Conservation (phyloP, 2,329 filamentous ascomycete genomes). For the Beauveria sp. region DNA sequence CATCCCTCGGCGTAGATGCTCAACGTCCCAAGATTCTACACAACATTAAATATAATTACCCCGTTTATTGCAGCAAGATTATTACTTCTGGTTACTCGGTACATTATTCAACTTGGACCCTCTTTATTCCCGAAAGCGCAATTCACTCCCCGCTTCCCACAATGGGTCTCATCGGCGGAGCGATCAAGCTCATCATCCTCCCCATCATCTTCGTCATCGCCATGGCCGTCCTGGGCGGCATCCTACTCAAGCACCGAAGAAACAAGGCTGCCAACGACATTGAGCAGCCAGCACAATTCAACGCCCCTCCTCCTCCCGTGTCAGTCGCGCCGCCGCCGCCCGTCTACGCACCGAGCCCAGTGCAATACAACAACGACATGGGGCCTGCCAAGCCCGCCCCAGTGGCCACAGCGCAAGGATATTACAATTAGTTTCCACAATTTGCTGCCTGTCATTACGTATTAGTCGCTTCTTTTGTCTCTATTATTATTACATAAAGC, state of each 20-base stretch:
- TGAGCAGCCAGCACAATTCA: neutral
- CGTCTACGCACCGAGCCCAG: neutral
- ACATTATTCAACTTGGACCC: neutral
- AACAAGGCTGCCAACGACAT: neutral
- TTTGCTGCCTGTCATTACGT: neutral
- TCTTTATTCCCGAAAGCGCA: neutral
- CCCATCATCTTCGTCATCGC: neutral
- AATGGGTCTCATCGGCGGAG: slow-evolving; percentile 4
- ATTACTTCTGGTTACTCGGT: neutral
- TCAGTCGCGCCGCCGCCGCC: neutral
- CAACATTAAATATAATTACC: neutral
- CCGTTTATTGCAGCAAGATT: neutral
- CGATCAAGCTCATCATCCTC: slow-evolving; percentile 8
- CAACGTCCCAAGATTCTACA: too few species aligned
- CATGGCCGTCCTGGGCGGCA: neutral
- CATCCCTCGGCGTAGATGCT: too few species aligned
- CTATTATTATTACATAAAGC: neutral
- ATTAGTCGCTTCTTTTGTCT: neutral
- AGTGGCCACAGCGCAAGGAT: neutral
- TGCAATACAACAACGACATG: neutral
- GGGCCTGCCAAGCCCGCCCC: neutral
- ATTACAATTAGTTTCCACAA: neutral
- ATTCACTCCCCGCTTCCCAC: neutral
- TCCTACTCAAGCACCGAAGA: neutral
- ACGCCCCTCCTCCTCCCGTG: neutral